phyloP scores from a whole-genome alignment of 192 early-diverging fungal species.

The Coemansia sp. region DNA sequence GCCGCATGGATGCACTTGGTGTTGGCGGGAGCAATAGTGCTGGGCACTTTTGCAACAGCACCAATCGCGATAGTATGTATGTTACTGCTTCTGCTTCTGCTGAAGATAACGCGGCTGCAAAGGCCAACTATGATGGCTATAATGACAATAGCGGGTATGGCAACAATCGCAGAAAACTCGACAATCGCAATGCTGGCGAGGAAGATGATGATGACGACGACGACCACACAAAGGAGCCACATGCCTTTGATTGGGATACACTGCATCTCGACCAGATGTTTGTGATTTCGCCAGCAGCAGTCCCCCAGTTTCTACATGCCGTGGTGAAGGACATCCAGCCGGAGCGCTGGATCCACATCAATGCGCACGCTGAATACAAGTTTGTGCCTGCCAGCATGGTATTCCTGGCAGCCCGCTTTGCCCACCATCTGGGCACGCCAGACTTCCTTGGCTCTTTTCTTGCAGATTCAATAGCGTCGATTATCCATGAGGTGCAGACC shows the following conservation, averaged over 20 bases:
- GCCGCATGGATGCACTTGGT: conserved; percentile 25
- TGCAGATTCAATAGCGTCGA: conserved; percentile 57
- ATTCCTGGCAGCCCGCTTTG: conserved; percentile 86
- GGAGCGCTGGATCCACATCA: conserved; percentile 51
- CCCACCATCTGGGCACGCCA: conserved; percentile 72
- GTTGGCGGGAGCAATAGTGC: conserved; percentile 17
- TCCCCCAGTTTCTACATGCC: conserved; percentile 72
- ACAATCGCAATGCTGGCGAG: conserved; percentile 1
- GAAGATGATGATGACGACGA: conserved; percentile 34
- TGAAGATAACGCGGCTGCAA: conserved; percentile 10
- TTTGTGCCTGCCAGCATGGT: conserved; percentile 83
- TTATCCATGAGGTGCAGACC: conserved; percentile 55
- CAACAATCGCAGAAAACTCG: conserved; percentile 9
- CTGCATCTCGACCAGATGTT: conserved; percentile 93
- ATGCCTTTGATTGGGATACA: conserved; percentile 73
- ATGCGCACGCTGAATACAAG: conserved; percentile 51
- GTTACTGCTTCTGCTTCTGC: not conserved
- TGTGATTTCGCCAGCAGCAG: conserved; percentile 78
- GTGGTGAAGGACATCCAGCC: conserved; percentile 71
- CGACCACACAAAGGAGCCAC: conserved; percentile 27
- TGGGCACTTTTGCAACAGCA: not conserved
- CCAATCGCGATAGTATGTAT: not conserved
- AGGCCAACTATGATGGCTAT: conserved; percentile 21
- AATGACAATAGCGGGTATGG: conserved; percentile 31
- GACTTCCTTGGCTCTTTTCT: conserved; percentile 77